Evolutionary conservation across 2,329 filamentous ascomycete genomes (phyloP).

Genomic region (Epichloe gansuensis): DNA sequence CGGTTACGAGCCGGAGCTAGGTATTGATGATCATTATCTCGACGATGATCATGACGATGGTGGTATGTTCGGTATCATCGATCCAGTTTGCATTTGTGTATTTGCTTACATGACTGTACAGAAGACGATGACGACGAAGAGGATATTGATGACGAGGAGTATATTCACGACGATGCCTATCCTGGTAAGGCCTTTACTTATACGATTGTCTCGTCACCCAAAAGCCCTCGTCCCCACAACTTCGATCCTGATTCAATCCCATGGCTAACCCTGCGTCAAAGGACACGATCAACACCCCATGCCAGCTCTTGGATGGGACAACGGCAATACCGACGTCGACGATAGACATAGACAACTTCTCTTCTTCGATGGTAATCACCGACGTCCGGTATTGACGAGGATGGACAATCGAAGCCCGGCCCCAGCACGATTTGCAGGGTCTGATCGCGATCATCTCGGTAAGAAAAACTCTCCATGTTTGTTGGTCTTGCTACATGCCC

Average conservation of each 20-base stretch:
- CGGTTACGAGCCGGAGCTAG: slow-evolving; percentile 38
- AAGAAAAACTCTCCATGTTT: slow-evolving; percentile 13
- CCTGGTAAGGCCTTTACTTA: slow-evolving; percentile 32
- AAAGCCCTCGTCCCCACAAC: not conserved
- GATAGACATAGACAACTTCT: slow-evolving; percentile 34
- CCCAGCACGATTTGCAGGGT: slow-evolving; percentile 40
- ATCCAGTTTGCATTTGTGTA: not conserved
- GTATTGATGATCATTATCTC: slow-evolving; percentile 39
- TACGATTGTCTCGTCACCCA: not conserved
- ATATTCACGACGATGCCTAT: slow-evolving; percentile 48
- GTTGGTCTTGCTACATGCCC: not conserved
- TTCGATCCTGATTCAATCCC: not conserved
- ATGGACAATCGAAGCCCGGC: slow-evolving; percentile 44
- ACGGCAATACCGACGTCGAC: slow-evolving; percentile 38
- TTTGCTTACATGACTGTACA: slow-evolving; percentile 6
- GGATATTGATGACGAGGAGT: slow-evolving; percentile 56
- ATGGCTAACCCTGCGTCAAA: not conserved
- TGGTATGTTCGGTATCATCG: slow-evolving; percentile 21
- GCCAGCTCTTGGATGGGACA: slow-evolving; percentile 46
- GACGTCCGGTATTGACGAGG: slow-evolving; percentile 21
- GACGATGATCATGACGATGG: slow-evolving; percentile 50
- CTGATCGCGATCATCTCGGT: slow-evolving; percentile 42
- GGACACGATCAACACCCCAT: slow-evolving; percentile 23
- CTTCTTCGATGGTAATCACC: slow-evolving; percentile 38
- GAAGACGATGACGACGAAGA: slow-evolving; percentile 54